Conservation (phyloP, 257 asterid genomes). For the Salvia rosmarinus region DNA sequence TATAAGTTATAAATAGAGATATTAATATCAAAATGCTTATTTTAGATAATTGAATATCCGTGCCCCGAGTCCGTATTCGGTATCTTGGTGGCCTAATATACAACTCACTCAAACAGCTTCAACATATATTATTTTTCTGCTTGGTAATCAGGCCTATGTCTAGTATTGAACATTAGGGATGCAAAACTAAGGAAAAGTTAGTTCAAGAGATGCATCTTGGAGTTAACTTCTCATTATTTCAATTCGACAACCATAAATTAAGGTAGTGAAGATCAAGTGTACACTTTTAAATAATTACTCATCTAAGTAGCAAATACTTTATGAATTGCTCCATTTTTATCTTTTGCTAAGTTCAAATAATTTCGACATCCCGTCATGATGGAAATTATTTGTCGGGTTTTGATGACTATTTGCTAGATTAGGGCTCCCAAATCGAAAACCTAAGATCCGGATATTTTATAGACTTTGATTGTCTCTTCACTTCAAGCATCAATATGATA, state of each 20-base stretch:
- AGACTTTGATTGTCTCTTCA: no score
- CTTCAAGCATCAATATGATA: no score
- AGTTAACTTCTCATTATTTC: constrained; percentile 2
- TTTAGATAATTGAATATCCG: constrained; percentile 3
- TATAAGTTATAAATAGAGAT: not conserved
- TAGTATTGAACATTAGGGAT: constrained; percentile 4
- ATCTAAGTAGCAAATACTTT: not conserved
- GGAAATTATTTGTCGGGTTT: no score
- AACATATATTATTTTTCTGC: not conserved
- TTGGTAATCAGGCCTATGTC: not conserved
- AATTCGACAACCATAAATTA: constrained; percentile 18
- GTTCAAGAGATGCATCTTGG: constrained; percentile 22
- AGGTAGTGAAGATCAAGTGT: constrained; percentile 9
- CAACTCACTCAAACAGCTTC: not conserved
- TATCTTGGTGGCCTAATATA: not conserved
- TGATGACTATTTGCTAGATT: no score
- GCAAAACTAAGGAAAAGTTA: not conserved
- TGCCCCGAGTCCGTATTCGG: constrained; percentile 1
- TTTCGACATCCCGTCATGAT: constrained; percentile 11
- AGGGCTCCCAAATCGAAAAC: no score
- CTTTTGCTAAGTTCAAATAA: constrained; percentile 26
- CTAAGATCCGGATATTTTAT: no score
- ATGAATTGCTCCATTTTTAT: not conserved
- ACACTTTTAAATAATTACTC: not conserved
- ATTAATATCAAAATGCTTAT: not conserved